Base-by-base conservation (phyloP, 2,329 filamentous ascomycete species). In the Biscogniauxia sp. region DNA sequence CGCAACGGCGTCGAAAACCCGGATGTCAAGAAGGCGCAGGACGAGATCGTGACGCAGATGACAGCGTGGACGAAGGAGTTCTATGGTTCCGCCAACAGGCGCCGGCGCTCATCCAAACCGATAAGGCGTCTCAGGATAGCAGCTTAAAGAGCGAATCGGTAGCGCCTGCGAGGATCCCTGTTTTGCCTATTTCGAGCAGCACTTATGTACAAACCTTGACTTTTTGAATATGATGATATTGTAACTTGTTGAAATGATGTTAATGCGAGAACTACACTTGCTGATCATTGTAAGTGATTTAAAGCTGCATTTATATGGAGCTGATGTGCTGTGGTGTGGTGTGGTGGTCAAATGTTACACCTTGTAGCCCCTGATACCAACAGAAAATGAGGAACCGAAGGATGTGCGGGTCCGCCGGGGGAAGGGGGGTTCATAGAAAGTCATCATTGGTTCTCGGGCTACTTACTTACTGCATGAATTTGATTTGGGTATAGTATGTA, bases 1-100 rank as follows among this genome's bases (percentile, higher is more conserved):
- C 66, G 60, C 51, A 84, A 84, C 66, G 81, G 75, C 0, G 77
- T 45, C 13, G 54, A 60, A 3, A 65, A 66, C 54, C 20, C 54
- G 4, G 59, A 57, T n/a, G 28, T 67, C 7, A 41, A 56, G 56
- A 60, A 57, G 32, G 55, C 61, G 5, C 62, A 65, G 55, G 49
- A 52, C 2, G 57, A 56, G 5, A 60, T 65, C 5, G 45, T 68
- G 1, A 58, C 53, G 13, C 62, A 66, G 23, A 65, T 69, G 32
- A 51, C 49, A 0, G 55, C 23, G 23, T 69, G 66, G 67, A 65
- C 61, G 1, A 20, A 53, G 2, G 62, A 66, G 28, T 67, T 66
- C 17, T 64, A 64, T 41, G 32, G 50, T 45, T 3, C 28, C 6
- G 45, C 32, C 1, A 58, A 51, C 15, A 17, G 54, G 11, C 50